Percentiles rank a stretch among this genome's conserved stretches.
These are phyloP conservation scores for Rostrohypoxylon terebratum DNA, from an alignment of 495 filamentous ascomycete genomes.

Conservation along the genomic window DNA sequence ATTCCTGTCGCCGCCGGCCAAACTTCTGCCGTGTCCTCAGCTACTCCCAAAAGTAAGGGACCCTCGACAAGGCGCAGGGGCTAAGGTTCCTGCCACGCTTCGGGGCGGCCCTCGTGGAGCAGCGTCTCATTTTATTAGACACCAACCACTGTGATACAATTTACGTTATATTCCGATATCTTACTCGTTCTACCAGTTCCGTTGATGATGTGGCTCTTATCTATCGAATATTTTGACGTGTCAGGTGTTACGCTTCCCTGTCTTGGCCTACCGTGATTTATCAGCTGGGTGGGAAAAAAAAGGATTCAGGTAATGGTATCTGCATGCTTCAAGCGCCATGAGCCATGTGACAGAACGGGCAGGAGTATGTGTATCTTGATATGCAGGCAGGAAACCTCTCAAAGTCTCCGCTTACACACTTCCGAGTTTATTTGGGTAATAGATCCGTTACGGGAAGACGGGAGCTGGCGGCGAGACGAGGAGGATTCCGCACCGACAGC, in stretches of 20 bases:
- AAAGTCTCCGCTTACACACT: constrained; percentile 23
- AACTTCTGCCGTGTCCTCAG: constrained; percentile 50
- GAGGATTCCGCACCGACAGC: constrained; percentile 41
- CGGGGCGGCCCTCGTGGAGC: constrained; percentile 15
- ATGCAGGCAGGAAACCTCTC: constrained; percentile 26
- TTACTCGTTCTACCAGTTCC: constrained; percentile 31
- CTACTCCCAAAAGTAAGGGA: constrained; percentile 60
- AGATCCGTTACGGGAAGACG: constrained; percentile 35
- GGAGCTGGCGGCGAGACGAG: constrained; percentile 7
- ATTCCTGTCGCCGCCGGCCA: constrained; percentile 30
- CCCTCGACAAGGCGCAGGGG: constrained; percentile 67
- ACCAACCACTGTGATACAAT: constrained; percentile 34
- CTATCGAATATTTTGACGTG: constrained; percentile 30
- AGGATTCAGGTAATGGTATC: constrained; percentile 9
- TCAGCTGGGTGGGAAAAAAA: neutral
- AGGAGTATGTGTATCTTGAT: constrained; percentile 24
- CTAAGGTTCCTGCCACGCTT: constrained; percentile 42
- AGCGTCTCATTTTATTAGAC: constrained; percentile 25
- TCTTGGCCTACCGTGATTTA: constrained; percentile 38
- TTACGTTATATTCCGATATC: constrained; percentile 21
- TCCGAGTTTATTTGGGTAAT: constrained; percentile 41
- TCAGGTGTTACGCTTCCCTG: constrained; percentile 35
- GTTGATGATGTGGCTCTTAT: constrained; percentile 33
- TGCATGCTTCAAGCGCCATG: constrained; percentile 18
- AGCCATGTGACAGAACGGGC: constrained; percentile 7